Evolutionary conservation across 2,329 filamentous ascomycete species (phyloP), one percentile per base, ranked within the genome.

Genomic region (Epichloe uncinata): DNA sequence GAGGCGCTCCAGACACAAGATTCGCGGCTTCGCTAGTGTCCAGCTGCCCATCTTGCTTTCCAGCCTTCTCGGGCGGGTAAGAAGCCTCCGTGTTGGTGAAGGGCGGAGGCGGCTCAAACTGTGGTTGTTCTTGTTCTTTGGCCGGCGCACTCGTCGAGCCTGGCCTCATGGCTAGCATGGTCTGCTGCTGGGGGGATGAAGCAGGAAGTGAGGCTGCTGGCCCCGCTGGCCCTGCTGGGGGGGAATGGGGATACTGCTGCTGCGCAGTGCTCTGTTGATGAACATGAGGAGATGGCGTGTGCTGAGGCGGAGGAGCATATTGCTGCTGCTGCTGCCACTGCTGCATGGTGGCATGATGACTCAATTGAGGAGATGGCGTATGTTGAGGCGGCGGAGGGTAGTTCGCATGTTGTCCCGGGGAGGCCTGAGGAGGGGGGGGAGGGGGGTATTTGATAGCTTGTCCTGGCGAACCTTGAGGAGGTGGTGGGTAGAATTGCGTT

Each of bases 401-500:
- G 55, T 52, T 54, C n/a, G 50, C 59, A 16, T 50, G 53, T 7
- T 50, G 52, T 38, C 38, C 45, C 1, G 45, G 46, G 2, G 49
- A 47, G 49, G 48, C 53, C 47, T 53, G 58, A 9, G 42, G 50
- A 47, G 60, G 22, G 22, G 60, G 60, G 40, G 63, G 63, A 45
- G 61, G 56, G 56, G 38, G 66, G 64, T 65, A 66, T 37, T 50
- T 44, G 44, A 37, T 44, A 6, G 33, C 38, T 37, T 53, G 47
- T 20, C 52, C 42, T 5, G 53, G 51, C 45, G 55, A 55, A 40
- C 56, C 55, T 46, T 66, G 64, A 0, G 53, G 45, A 12, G 54
- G 54, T 22, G 55, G 55, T 48, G 71, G 65, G 45, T 72, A 74
- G 61, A 72, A 73, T 43, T 69, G 69, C 20, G 69, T 63, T 54